Base-by-base conservation (phyloP, 345 rosid genomes). In the Mercurialis annua region DNA sequence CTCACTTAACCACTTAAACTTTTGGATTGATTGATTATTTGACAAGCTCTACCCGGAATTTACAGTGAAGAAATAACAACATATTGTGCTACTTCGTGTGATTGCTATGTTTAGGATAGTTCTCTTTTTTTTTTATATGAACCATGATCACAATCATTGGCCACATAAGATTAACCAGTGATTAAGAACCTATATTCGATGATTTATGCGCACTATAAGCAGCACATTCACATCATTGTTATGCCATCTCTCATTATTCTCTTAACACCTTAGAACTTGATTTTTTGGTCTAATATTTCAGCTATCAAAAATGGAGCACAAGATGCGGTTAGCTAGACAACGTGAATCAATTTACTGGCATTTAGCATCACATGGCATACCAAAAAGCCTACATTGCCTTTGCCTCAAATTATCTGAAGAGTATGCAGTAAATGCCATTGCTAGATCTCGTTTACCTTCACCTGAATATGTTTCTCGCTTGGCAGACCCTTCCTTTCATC, bases 301-400 rank as follows among this genome's bases (percentile, higher is more conserved):
- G 98, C 76, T 92, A 53, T 71, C 72, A 67, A 82, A 73, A 77
- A 82, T 92, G 98, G 89, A 92, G 72, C 90, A 62, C 62, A 81
- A 82, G 78, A 88, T 89, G 36, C 89, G 85, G 71, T 82, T 83
- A 57, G 94, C 94, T 0, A 86, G 82, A 74, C 86, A 82, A 44
- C 90, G 85, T 31, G 98, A 92, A 81, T 81, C 81, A 44, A 73
- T 89, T 40, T 85, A 84, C 76, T 92, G 98, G 96, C 92, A 88
- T 82, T 81, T 92, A 77, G 97, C 97, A 43, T 88, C 98, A 60
- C 92, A 79, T 38, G 95, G 96, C 67, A 76, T 92, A 61, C 98
- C 98, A 7, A 87, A 86, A 79, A 78, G 93, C 78, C 70, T 87
- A 17, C 89, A 92, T 77, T 92, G 97, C 69, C 93, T 92, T 68